Conservation (phyloP, 129 eudicot species). For the Deinandra increscens region DNA sequence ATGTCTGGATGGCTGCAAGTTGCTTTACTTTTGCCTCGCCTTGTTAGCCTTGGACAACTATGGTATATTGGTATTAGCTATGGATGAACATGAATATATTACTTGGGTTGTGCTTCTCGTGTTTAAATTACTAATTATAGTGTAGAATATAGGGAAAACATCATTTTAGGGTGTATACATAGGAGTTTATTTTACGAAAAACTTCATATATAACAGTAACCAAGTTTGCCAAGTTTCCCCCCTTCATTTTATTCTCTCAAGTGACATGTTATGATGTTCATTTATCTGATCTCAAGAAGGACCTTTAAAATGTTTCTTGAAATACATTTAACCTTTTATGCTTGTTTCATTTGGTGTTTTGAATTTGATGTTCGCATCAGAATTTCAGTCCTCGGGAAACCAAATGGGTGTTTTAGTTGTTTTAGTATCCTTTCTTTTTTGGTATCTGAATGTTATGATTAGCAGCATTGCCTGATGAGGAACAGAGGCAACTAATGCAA, state of each 20-base stretch:
- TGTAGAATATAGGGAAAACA: constrained; percentile 8
- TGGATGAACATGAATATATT: constrained; percentile 1
- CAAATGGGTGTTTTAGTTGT: background rate
- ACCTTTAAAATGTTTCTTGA: background rate
- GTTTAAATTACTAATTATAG: background rate
- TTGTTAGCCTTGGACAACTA: too few relatives aligned
- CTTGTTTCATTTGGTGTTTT: constrained; percentile 10
- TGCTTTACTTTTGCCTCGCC: too few relatives aligned
- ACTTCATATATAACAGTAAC: too few relatives aligned
- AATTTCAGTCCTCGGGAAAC: background rate
- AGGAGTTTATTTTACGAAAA: background rate
- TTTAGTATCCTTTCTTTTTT: background rate
- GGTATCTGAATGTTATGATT: background rate
- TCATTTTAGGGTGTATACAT: background rate
- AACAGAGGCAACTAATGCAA: background rate
- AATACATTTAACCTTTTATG: background rate
- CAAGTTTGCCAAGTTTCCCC: too few relatives aligned
- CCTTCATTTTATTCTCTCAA: background rate
- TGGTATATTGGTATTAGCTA: background rate
- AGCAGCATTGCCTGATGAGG: background rate
- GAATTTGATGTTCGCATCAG: constrained; percentile 11
- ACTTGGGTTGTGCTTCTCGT: constrained; percentile 8
- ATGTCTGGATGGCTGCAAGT: too few relatives aligned
- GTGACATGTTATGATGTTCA: background rate
- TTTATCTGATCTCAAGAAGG: background rate